These are phyloP conservation scores for Leccinum incarnatum DNA, from an alignment of 768 basidiomycete genomes.

Conservation along the genomic window DNA sequence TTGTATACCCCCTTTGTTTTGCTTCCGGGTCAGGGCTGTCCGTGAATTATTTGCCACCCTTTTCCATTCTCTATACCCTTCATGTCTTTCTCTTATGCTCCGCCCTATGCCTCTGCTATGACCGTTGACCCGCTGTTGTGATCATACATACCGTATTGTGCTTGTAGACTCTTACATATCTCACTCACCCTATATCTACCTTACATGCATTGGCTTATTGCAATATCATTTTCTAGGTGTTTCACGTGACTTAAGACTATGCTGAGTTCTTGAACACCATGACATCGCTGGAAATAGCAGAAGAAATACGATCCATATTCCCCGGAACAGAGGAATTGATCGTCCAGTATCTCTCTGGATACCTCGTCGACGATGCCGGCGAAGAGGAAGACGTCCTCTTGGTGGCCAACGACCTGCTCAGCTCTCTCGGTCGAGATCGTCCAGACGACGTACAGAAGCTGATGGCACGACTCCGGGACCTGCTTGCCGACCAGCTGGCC, in stretches of 20 bases:
- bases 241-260: not conserved
- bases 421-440: constrained; percentile 67
- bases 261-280: constrained; percentile 32
- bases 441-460: constrained; percentile 60
- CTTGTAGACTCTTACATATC: constrained; percentile 18
- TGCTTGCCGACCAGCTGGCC: constrained; percentile 64
- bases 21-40: not conserved
- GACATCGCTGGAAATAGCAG: constrained; percentile 74
- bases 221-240: constrained; percentile 8
- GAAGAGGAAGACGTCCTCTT: constrained; percentile 87
- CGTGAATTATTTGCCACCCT: constrained; percentile 1
- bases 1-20: constrained; percentile 9
- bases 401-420: constrained; percentile 68
- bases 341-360: constrained; percentile 84
- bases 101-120: constrained; percentile 17
- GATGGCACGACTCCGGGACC: constrained; percentile 59
- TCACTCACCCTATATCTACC: constrained; percentile 17
- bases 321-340: constrained; percentile 83
- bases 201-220: constrained; percentile 15
- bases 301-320: constrained; percentile 67
- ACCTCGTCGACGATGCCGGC: constrained; percentile 83
- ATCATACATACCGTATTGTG: constrained; percentile 23
- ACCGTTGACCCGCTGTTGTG: constrained; percentile 6
- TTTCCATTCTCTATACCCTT: constrained; percentile 15
- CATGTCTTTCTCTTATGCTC: constrained; percentile 18